A percentile compares a stretch with the other conserved stretches of the same genome.
These are phyloP conservation scores for Globisporangium solare DNA, from an alignment of 352 stramenopile genomes.

Conservation along the genomic window DNA sequence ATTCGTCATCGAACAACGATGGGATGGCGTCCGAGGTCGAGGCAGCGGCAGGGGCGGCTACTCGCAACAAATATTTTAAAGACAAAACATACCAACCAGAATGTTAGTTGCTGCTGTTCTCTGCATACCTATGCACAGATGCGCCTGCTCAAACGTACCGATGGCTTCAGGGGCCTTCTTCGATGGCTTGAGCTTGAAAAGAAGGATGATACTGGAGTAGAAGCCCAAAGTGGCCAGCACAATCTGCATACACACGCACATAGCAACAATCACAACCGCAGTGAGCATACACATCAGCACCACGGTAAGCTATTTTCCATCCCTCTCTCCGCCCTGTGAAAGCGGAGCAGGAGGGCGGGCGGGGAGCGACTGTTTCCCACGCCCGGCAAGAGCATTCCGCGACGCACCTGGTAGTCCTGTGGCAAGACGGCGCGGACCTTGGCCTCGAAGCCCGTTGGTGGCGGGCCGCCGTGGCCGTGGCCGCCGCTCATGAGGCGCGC, in stretches of 20 bases:
- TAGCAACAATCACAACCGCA: not conserved
- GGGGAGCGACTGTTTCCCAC: too few species aligned
- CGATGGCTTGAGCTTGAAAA: conserved; percentile 84
- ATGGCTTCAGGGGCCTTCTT: conserved; percentile 65
- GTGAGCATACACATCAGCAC: not conserved
- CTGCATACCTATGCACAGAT: not conserved
- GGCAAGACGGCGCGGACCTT: conserved; percentile 82
- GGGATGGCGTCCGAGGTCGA: conserved; percentile 59
- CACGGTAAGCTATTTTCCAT: not conserved
- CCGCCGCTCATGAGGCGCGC: conserved; percentile 69
- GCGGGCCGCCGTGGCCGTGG: conserved; percentile 51
- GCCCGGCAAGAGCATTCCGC: not conserved
- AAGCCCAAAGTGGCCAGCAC: conserved; percentile 78
- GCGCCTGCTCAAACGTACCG: conserved; percentile 19
- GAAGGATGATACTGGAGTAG: conserved; percentile 74
- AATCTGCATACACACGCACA: conserved; percentile 34
- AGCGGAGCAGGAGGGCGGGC: not conserved
- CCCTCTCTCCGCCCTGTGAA: not conserved
- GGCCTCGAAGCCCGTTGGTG: conserved; percentile 73
- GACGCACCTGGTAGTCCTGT: conserved; percentile 80
- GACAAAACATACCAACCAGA: not conserved
- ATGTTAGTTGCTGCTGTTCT: conserved; percentile 1
- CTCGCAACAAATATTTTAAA: not conserved
- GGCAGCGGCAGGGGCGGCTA: conserved; percentile 28
- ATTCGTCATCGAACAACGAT: conserved; percentile 83